These are phyloP conservation scores for Lecanosticta acicola DNA, from an alignment of 2,329 filamentous ascomycete species.

Conservation along the genomic window DNA sequence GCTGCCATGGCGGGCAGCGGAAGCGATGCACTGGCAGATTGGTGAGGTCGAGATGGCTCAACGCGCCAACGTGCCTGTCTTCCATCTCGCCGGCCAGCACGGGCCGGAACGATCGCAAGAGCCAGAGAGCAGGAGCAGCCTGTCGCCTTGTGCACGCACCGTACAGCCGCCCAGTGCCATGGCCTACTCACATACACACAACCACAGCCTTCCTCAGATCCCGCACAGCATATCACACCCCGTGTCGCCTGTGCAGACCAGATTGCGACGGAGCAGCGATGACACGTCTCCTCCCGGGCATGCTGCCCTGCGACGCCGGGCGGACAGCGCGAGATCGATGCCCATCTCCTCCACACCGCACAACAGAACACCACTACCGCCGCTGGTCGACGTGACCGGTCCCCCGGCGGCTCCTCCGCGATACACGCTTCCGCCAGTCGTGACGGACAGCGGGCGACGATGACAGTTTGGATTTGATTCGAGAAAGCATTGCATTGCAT, in stretches of 20 bases:
- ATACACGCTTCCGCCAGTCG: slow-evolving; percentile 29
- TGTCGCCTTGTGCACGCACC: slow-evolving; percentile 23
- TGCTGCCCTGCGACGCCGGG: slow-evolving; percentile 23
- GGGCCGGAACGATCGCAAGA: slow-evolving; percentile 16
- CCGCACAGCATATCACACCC: slow-evolving; percentile 24
- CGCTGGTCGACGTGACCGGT: slow-evolving; percentile 25
- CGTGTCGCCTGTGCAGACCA: slow-evolving; percentile 25
- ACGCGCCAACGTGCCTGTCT: slow-evolving; percentile 82
- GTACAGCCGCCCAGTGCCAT: slow-evolving; percentile 10
- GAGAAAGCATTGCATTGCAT: slow-evolving; percentile 1
- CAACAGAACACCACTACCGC: slow-evolving; percentile 22
- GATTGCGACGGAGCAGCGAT: slow-evolving; percentile 25
- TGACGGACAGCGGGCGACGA: slow-evolving; percentile 24
- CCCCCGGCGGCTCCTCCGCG: slow-evolving; percentile 14
- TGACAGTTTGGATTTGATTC: slow-evolving; percentile 5
- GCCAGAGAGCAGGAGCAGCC: slow-evolving; percentile 21
- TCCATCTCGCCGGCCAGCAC: slow-evolving; percentile 48
- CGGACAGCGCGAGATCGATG: slow-evolving; percentile 30
- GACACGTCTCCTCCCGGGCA: slow-evolving; percentile 20
- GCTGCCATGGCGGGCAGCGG: slow-evolving; percentile 88
- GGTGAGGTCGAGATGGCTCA: slow-evolving; percentile 91
- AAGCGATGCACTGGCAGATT: slow-evolving; percentile 97
- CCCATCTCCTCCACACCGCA: slow-evolving; percentile 13
- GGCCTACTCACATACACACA: slow-evolving; percentile 29
- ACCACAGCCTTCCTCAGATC: slow-evolving; percentile 31